Evolutionary conservation across 371 early-diverging fungal genomes (phyloP), one percentile per base, ranked within the genome.

Genomic region (Mortierella sp.): DNA sequence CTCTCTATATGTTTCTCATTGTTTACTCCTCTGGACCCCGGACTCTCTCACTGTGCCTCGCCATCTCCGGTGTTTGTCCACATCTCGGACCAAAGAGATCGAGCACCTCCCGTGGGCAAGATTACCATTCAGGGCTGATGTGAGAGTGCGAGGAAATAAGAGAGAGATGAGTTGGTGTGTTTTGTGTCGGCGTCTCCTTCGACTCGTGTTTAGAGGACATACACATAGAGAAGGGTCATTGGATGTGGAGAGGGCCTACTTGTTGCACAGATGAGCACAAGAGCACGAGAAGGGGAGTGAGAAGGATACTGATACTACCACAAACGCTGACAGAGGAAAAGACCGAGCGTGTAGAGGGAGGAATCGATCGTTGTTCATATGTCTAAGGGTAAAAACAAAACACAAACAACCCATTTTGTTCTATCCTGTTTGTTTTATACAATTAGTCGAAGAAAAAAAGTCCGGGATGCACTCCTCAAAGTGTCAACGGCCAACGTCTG

Each of bases 401-500:
- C 12, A 27, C 4, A 27, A 27, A 56, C 4, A 12, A 16, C 35
- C 35, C 32, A 11, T 18, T 60, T 29, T 60, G 16, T 4, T 51
- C 51, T 27, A 56, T 4, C 63, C 24, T 56, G 56, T 55, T 65
- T 65, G 68, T 7, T 68, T 68, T 68, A 68, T 41, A n/a, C 68
- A 29, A 5, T 16, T n/a, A 56, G 27, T 4, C 27, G 56, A 24
- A 24, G 4, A 14, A 21, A 38, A 68, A 63, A 24, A n/a, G 68
- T 68, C 68, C 68, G 68, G 43, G 68, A 65, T 65, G 68, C 68
- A 65, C 68, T 65, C 38, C 38, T 41, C 68, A 68, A 68, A 68
- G 68, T 68, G 68, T 68, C 68, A 68, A 68, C 68, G 68, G 68
- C 41, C 68, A 38, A 68, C 7, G 10, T 24, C 68, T 14, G 18